These are phyloP conservation scores for Plasmodium coatneyi DNA, from an alignment of 169 alveolate species.

Conservation along the genomic window DNA sequence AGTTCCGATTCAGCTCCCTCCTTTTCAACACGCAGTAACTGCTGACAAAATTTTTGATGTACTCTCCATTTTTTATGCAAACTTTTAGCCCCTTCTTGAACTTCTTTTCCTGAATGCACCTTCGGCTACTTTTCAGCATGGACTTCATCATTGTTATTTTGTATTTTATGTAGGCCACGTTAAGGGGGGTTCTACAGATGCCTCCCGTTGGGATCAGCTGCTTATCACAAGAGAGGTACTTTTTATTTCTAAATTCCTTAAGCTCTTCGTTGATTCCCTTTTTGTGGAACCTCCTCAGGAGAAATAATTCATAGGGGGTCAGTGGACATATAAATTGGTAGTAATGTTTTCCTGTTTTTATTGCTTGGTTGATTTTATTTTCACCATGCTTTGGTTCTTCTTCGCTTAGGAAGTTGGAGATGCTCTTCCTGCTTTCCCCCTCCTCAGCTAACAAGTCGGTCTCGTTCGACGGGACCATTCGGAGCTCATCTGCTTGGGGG, in stretches of 20 bases:
- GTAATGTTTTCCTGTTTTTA: slow-evolving; percentile 19
- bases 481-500: too few species aligned
- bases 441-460: not conserved
- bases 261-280: slow-evolving; percentile 46
- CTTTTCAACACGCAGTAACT: slow-evolving; percentile 45
- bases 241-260: slow-evolving; percentile 42
- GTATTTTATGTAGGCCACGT: slow-evolving; percentile 44
- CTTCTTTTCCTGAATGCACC: slow-evolving; percentile 45
- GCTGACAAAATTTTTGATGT: slow-evolving; percentile 24
- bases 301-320: slow-evolving; percentile 70
- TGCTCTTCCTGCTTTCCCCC: not conserved
- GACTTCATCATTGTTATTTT: slow-evolving; percentile 43
- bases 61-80: slow-evolving; percentile 25
- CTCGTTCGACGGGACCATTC: not conserved
- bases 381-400: not conserved
- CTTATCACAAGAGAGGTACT: not conserved
- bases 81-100: slow-evolving; percentile 40
- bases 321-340: slow-evolving; percentile 27
- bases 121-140: slow-evolving; percentile 10
- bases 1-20: not conserved
- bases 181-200: slow-evolving; percentile 6
- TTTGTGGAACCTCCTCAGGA: slow-evolving; percentile 6
- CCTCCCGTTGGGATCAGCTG: not conserved
- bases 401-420: not conserved
- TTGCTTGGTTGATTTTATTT: not conserved